Evolutionary conservation across 805 yeast genomes (phyloP), one percentile per base, ranked within the genome.

Genomic region (Candida khao-thaluensis): DNA sequence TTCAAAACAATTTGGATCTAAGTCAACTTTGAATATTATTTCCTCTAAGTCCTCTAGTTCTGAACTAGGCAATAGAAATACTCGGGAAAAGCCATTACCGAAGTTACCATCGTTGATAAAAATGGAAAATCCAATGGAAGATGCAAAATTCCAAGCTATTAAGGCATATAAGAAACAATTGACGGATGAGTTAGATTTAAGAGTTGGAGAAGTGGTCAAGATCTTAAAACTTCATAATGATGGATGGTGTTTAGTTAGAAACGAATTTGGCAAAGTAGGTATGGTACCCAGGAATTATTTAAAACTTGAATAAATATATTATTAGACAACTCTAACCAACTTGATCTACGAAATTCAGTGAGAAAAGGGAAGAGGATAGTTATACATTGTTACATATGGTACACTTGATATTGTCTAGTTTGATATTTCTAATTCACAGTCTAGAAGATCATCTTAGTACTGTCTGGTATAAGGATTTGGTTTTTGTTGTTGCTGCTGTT

Each of bases 241-340:
- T 34, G 71, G 69, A 3, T 69, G 74, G 74, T 65, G 69, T 42
- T 51, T 52, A 14, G 63, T 64, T 12, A 52, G 49, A 31, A 39
- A 39, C 20, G 38, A 34, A 11, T 30, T 33, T 10, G 72, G 74
- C 1, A 55, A 39, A 21, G 29, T 35, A 7, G 72, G 74, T 2
- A 56, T 66, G 45, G 61, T 65, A 3, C 74, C 74, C 0, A 46
- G 48, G 29, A 41, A 54, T 30, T 59, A 65, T 44, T 45, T 64
- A 17, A 45, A 45, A 18, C 18, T 31, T 21, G 8, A 25, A 25
- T n/a, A 25, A 12, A n/a, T 20, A 25, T 25, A 8, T 11, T 25
- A 5, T 11, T 25, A 25, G 17, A 10, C 23, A 20, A 16, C 14
- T 6, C 11, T 5, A 8, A 10, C 14, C 5, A 9, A 24, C 27